phyloP scores from a whole-genome alignment of 192 early-diverging fungal genomes.

The Cladochytrium replicatum region DNA sequence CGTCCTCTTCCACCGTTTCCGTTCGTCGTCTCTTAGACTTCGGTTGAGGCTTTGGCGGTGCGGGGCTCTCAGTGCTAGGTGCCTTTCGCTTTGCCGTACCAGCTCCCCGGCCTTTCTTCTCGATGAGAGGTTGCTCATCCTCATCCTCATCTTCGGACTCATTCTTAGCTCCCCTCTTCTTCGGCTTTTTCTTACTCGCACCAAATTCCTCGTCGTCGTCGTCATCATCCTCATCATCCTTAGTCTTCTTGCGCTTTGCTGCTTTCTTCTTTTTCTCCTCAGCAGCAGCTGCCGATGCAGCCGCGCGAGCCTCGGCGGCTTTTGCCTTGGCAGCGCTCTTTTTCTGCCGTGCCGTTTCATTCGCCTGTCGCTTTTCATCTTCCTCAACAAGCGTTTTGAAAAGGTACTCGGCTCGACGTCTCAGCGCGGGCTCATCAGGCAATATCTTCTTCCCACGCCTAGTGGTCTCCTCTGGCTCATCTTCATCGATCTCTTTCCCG shows the following conservation, averaged over 20 bases:
- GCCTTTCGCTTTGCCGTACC: not conserved
- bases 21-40: not conserved
- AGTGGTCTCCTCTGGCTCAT: conserved; percentile 3
- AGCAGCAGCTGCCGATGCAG: not conserved
- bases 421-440: conserved; percentile 79
- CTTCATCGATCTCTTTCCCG: conserved; percentile 16
- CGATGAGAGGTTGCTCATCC: not conserved
- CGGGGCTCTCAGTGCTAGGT: too few species aligned
- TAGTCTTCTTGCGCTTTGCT: not conserved
- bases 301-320: too few species aligned
- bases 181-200: not conserved
- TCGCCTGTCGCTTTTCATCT: conserved; percentile 37
- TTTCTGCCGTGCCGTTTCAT: too few species aligned
- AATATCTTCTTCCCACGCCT: conserved; percentile 23
- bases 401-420: conserved; percentile 78
- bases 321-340: too few species aligned
- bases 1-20: not conserved
- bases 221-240: conserved; percentile 8
- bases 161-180: not conserved
- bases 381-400: conserved; percentile 72
- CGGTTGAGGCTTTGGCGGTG: too few species aligned
- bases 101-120: not conserved
- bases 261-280: conserved; percentile 5
- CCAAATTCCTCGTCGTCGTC: conserved; percentile 5
- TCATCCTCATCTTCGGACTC: not conserved